Conservation (phyloP, 192 early-diverging fungal genomes). For the Backusella circina region DNA sequence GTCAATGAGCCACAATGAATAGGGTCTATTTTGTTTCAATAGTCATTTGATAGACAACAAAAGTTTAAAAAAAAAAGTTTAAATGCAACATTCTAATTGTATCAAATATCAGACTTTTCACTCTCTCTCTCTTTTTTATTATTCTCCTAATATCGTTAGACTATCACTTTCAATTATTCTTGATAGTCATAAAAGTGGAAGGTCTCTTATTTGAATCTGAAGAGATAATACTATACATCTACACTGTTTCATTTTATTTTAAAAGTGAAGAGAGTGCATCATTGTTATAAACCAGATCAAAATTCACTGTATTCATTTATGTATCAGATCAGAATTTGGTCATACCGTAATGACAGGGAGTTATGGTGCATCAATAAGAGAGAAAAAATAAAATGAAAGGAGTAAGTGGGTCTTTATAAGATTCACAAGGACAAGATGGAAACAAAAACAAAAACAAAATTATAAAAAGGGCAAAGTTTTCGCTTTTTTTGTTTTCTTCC, state of each 20-base stretch:
- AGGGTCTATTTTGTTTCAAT: neutral
- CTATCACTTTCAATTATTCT: neutral
- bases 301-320: neutral
- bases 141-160: neutral
- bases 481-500: neutral
- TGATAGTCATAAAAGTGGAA: too few relatives aligned
- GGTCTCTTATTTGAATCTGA: neutral
- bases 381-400: neutral
- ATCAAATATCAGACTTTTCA: neutral
- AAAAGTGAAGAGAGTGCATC: neutral
- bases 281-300: neutral
- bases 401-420: neutral
- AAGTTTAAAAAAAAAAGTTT: neutral
- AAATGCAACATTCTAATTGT: neutral
- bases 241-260: neutral
- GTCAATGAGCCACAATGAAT: too few relatives aligned
- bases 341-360: neutral
- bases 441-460: neutral
- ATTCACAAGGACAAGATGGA: neutral
- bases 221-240: neutral
- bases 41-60: slow-evolving; percentile 4
- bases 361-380: neutral
- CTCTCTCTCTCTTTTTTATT: too few relatives aligned
- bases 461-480: neutral
- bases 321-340: neutral